Evolutionary conservation across 2,329 filamentous ascomycete species (phyloP).

Genomic region (Aquanectria penicillioides): DNA sequence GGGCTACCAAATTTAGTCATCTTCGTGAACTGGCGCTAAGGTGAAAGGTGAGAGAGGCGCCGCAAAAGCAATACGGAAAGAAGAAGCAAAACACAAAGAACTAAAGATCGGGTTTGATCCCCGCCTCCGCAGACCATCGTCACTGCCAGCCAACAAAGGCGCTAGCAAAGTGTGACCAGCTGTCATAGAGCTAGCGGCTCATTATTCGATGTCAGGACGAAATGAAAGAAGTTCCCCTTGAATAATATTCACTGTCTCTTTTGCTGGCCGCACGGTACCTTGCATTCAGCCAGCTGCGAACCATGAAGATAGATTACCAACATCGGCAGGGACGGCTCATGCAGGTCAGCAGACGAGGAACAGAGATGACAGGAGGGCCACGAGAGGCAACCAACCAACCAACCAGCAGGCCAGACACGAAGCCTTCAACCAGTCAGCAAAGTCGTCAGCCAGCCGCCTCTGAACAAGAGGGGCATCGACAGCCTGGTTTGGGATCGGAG

Average conservation of each 20-base stretch:
- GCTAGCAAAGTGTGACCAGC: slow-evolving; percentile 5
- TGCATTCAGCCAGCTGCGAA: slow-evolving; percentile 18
- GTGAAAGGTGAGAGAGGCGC: slow-evolving; percentile 16
- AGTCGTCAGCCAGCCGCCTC: slow-evolving; percentile 7
- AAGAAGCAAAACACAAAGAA: slow-evolving; percentile 30
- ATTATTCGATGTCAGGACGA: not conserved
- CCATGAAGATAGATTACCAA: slow-evolving; percentile 9
- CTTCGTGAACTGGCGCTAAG: slow-evolving; percentile 20
- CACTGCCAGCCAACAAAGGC: slow-evolving; percentile 2
- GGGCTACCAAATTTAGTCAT: slow-evolving; percentile 24
- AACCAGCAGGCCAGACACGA: not conserved
- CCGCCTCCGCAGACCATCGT: slow-evolving; percentile 21
- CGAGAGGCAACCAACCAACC: slow-evolving; percentile 21
- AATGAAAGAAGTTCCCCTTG: not conserved
- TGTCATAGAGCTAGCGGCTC: slow-evolving; percentile 8
- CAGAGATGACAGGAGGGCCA: not conserved
- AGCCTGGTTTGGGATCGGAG: slow-evolving; percentile 18
- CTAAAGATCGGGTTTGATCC: slow-evolving; percentile 29
- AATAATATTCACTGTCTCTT: not conserved
- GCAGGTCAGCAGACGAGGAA: slow-evolving; percentile 24
- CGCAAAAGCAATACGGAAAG: slow-evolving; percentile 24
- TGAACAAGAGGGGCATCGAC: slow-evolving; percentile 2
- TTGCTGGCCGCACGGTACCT: slow-evolving; percentile 20
- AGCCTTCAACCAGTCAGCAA: slow-evolving; percentile 1
- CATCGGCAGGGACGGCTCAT: slow-evolving; percentile 21